A percentile compares a stretch with the other conserved stretches of the same genome.
Conservation (phyloP, 441 rosid species). For the Populus trichocarpa region DNA sequence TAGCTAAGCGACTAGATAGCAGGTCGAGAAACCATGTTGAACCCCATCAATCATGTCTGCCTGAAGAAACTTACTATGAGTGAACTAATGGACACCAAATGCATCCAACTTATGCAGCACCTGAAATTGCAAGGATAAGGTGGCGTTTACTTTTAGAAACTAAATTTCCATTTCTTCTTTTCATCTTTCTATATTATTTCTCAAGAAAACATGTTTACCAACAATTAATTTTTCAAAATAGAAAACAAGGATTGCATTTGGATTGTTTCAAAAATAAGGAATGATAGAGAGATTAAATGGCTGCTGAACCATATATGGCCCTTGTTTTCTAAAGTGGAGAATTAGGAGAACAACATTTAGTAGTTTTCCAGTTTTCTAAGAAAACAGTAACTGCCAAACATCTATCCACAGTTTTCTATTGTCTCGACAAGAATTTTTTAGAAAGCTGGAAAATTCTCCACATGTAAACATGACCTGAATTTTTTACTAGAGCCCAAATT, state of each 20-base stretch:
- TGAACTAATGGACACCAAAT: background rate
- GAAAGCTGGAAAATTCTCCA: background rate
- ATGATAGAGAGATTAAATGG: background rate
- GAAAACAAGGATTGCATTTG: background rate
- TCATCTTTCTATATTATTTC: background rate
- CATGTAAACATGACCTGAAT: background rate
- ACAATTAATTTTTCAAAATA: background rate
- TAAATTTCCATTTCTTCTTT: background rate
- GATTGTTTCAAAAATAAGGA: background rate
- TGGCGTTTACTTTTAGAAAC: background rate
- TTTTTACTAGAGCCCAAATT: background rate
- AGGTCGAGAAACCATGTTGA: background rate
- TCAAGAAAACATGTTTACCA: background rate
- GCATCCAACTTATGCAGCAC: background rate
- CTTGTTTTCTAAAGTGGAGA: background rate
- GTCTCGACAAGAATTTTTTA: background rate
- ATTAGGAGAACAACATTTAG: background rate
- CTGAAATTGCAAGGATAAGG: background rate
- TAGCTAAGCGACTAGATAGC: background rate
- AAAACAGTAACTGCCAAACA: too few species aligned
- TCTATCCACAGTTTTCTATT: background rate
- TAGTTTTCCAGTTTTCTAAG: background rate
- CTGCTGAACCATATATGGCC: background rate
- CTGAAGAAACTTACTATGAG: background rate
- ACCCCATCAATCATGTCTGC: background rate